A percentile compares a stretch with the other conserved stretches of the same genome.
Conservation (phyloP, 495 filamentous ascomycete genomes). For the Podospora australis region DNA sequence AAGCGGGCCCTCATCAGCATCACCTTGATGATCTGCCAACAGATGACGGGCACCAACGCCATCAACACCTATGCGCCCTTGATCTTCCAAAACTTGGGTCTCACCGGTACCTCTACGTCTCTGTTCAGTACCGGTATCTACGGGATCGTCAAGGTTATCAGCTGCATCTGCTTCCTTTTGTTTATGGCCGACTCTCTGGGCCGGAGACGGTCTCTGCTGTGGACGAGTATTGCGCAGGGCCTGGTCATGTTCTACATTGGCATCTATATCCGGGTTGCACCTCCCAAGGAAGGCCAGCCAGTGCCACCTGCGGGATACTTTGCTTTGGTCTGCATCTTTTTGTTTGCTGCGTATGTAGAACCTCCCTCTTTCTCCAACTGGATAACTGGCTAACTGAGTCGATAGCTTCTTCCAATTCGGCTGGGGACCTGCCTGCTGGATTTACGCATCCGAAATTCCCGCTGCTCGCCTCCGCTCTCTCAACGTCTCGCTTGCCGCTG, state of each 20-base stretch:
- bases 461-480: slow-evolving; percentile 63
- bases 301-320: slow-evolving; percentile 51
- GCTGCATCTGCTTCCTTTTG: slow-evolving; percentile 37
- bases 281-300: slow-evolving; percentile 43
- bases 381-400: background rate
- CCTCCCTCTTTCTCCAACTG: too few relatives aligned
- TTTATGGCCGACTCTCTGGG: slow-evolving; percentile 62
- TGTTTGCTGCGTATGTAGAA: slow-evolving; percentile 56
- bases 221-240: slow-evolving; percentile 64
- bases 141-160: slow-evolving; percentile 42
- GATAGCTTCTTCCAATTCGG: slow-evolving; percentile 64
- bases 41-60: slow-evolving; percentile 40
- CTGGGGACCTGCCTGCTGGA: slow-evolving; percentile 77
- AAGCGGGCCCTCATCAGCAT: slow-evolving; percentile 39
- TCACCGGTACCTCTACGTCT: slow-evolving; percentile 38
- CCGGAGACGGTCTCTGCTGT: slow-evolving; percentile 61
- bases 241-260: slow-evolving; percentile 76
- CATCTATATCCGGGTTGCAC: slow-evolving; percentile 66
- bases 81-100: slow-evolving; percentile 44
- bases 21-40: slow-evolving; percentile 43
- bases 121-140: slow-evolving; percentile 47
- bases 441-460: slow-evolving; percentile 69
- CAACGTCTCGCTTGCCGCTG: slow-evolving; percentile 62
- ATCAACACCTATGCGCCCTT: slow-evolving; percentile 49
- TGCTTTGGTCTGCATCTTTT: slow-evolving; percentile 63